Evolutionary conservation across 192 early-diverging fungal species (phyloP).

Genomic region (Podila epicladia): DNA sequence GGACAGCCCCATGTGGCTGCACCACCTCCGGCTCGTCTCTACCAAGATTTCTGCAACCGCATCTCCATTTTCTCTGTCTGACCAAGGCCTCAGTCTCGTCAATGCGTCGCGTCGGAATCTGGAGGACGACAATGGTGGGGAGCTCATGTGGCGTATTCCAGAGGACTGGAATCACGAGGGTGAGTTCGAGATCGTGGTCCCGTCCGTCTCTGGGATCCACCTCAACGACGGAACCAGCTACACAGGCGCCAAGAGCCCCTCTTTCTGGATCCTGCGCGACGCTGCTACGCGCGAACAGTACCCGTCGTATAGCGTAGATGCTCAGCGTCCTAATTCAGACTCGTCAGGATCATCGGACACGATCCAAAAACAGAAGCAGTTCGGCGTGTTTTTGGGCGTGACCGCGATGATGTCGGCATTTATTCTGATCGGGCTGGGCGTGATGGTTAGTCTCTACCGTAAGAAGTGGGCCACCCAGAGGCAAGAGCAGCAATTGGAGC

Average conservation of each 20-base stretch:
- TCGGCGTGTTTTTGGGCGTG: conserved; percentile 32
- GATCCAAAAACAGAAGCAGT: conserved; percentile 4
- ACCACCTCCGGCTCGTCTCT: conserved; percentile 19
- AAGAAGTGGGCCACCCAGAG: conserved; percentile 12
- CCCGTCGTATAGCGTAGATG: conserved; percentile 22
- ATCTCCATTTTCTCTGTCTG: conserved; percentile 17
- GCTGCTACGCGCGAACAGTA: conserved; percentile 2
- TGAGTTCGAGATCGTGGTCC: conserved; percentile 37
- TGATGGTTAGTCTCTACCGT: conserved; percentile 12
- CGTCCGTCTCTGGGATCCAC: conserved; percentile 3
- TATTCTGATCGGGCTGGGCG: conserved; percentile 12
- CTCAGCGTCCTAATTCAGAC: neutral
- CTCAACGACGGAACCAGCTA: neutral
- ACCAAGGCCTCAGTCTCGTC: conserved; percentile 20
- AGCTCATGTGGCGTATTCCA: conserved; percentile 34
- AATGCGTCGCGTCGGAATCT: conserved; percentile 6
- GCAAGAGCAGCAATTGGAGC: neutral
- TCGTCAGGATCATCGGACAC: neutral
- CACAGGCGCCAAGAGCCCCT: neutral
- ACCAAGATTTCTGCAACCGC: neutral
- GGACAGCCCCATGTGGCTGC: conserved; percentile 19
- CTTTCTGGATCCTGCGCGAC: conserved; percentile 48
- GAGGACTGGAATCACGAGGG: conserved; percentile 46
- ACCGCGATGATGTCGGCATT: conserved; percentile 32
- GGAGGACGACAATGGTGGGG: conserved; percentile 7